Evolutionary conservation across 768 basidiomycete species (phyloP), one percentile per base, ranked within the genome.

Genomic region (Lentinula lateritia): DNA sequence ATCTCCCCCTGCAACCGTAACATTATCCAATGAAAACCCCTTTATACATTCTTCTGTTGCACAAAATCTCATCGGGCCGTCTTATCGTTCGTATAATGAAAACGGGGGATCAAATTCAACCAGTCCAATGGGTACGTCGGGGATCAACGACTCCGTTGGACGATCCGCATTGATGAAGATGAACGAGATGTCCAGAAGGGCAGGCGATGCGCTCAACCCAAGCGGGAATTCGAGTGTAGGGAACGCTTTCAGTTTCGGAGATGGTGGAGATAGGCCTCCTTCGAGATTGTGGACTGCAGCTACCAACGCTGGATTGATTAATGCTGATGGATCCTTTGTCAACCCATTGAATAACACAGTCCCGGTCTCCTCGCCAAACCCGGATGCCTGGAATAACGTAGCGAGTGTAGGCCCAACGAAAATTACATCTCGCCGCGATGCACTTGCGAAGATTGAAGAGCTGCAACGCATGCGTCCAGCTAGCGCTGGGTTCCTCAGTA

Each of bases 381-480:
- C 36, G 52, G 34, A 34, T 63, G 61, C 16, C 58, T 64, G 39
- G 59, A 63, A 23, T 52, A 62, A 38, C 48, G 64, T 39, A 61
- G 58, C 18, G 39, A 59, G 41, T 62, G 67, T 18, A 62, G 65
- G 39, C 60, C 64, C 56, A 64, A 66, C 58, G 65, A 66, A 58
- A 67, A 66, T 48, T 61, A 67, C 28, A 57, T 64, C 20, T 60
- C 63, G 74, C 7, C 79, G 79, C 65, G 82, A 86, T 50, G 74
- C 83, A 46, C 69, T 86, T 8, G 75, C 79, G 28, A 75, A 80
- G 64, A 81, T 86, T 63, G 80, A 80, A 67, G 84, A 86, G 65
- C 71, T 85, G 52, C 77, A 81, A 67, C 73, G 79, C 50, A 75
- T 75, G 63, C 69, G 78, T 38, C 66, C 70, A 23, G 65, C 58